phyloP scores from a whole-genome alignment of 2,329 filamentous ascomycete species.

The Pseudogymnoascus sp. region DNA sequence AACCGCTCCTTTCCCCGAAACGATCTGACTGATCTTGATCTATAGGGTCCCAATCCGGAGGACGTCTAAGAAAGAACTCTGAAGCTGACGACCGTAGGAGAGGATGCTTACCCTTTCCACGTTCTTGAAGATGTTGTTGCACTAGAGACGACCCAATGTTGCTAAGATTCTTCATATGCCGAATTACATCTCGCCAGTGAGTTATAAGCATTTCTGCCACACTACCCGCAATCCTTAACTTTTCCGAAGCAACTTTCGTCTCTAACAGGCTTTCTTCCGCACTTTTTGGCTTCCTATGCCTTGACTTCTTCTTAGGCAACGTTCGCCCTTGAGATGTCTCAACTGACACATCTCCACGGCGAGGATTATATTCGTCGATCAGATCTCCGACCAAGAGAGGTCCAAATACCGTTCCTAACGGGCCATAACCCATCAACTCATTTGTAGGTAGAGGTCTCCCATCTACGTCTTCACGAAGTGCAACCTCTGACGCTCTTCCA shows the following conservation, averaged over 20 bases:
- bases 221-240: conserved; percentile 49
- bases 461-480: conserved; percentile 44
- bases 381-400: conserved; percentile 55
- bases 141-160: conserved; percentile 14
- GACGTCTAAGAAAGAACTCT: conserved; percentile 34
- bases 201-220: conserved; percentile 60
- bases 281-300: conserved; percentile 28
- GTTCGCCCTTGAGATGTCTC: background rate
- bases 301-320: conserved; percentile 28
- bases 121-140: conserved; percentile 11
- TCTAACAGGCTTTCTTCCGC: conserved; percentile 17
- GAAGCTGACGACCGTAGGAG: conserved; percentile 36
- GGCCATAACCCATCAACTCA: conserved; percentile 57
- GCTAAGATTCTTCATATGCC: conserved; percentile 47
- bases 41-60: conserved; percentile 30
- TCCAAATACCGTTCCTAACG: conserved; percentile 58
- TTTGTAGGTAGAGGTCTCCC: conserved; percentile 46
- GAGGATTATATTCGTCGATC: conserved; percentile 40
- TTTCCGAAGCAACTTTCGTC: conserved; percentile 39
- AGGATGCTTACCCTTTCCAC: conserved; percentile 13
- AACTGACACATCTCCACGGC: conserved; percentile 7
- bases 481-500: conserved; percentile 48
- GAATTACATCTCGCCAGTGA: conserved; percentile 58
- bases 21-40: conserved; percentile 15
- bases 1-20: conserved; percentile 23